Percentiles rank a stretch among this genome's conserved stretches.
These are phyloP conservation scores for Pleurotus pulmonarius DNA, from an alignment of 768 basidiomycete species.

Conservation along the genomic window DNA sequence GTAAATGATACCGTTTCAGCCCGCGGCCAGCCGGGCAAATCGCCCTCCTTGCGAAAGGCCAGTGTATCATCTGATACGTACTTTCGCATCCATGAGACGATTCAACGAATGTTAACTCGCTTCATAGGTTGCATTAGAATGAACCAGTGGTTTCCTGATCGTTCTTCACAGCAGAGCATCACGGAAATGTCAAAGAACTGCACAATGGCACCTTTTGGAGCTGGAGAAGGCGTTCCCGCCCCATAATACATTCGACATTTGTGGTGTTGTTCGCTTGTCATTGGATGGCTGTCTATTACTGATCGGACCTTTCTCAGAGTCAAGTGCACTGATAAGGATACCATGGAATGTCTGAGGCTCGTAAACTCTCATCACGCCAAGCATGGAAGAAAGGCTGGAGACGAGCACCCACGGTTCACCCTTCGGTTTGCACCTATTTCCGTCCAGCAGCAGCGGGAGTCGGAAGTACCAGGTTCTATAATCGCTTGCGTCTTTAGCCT, in stretches of 20 bases:
- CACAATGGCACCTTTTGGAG: slow-evolving; percentile 3
- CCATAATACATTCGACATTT: not conserved
- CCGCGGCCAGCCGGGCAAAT: slow-evolving; percentile 7
- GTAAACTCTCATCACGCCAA: too few relatives aligned
- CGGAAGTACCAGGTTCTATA: not conserved
- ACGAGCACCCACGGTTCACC: too few relatives aligned
- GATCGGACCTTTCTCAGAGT: not conserved
- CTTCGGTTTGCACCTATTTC: not conserved
- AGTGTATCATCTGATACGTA: not conserved
- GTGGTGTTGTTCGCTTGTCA: not conserved
- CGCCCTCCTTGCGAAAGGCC: slow-evolving; percentile 7
- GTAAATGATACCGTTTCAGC: not conserved
- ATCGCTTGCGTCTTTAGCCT: not conserved
- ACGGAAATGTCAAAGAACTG: slow-evolving; percentile 1
- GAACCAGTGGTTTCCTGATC: not conserved
- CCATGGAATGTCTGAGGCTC: too few relatives aligned
- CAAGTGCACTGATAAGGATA: not conserved
- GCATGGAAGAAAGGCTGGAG: too few relatives aligned
- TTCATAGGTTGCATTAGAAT: not conserved
- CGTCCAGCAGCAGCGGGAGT: not conserved
- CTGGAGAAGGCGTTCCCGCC: not conserved
- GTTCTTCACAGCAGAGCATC: not conserved
- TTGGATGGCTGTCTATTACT: not conserved
- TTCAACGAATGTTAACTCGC: not conserved
- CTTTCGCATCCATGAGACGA: slow-evolving; percentile 1